Percentiles rank a stretch among this genome's conserved stretches.
These are phyloP conservation scores for Polygonum maritimum DNA, from an alignment of 148 eudicot genomes.

Conservation along the genomic window DNA sequence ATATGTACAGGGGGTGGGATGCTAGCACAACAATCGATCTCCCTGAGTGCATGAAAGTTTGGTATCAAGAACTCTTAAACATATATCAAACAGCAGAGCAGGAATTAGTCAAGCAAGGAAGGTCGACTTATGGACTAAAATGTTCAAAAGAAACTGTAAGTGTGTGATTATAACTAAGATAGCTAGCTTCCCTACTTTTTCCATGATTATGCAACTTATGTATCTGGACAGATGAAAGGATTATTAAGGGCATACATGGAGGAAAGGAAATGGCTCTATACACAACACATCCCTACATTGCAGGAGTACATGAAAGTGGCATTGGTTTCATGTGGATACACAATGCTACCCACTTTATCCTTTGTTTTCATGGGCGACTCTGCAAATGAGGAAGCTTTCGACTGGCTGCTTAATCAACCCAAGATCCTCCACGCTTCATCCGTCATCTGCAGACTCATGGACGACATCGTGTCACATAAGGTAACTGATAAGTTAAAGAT, in stretches of 20 bases:
- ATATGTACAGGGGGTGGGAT: not conserved
- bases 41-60: not conserved
- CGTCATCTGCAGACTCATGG: conserved; percentile 7
- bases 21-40: not conserved
- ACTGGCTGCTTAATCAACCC: conserved; percentile 3
- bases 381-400: not conserved
- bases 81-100: not conserved
- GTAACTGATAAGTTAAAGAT: too few species aligned
- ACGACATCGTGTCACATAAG: conserved; percentile 7
- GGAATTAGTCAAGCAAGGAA: not conserved
- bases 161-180: not conserved
- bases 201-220: too few species aligned
- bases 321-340: not conserved
- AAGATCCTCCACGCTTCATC: not conserved
- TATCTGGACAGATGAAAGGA: conserved; percentile 6
- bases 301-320: conserved; percentile 11
- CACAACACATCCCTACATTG: not conserved
- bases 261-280: not conserved
- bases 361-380: conserved; percentile 1
- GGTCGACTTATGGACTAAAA: not conserved
- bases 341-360: not conserved
- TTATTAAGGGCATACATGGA: not conserved
- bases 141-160: conserved; percentile 8
- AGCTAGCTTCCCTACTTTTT: not conserved
- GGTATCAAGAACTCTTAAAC: not conserved